Evolutionary conservation across 1,139 yeast genomes (phyloP), one percentile per base, ranked within the genome.

Genomic region (Zygoascus sp.): DNA sequence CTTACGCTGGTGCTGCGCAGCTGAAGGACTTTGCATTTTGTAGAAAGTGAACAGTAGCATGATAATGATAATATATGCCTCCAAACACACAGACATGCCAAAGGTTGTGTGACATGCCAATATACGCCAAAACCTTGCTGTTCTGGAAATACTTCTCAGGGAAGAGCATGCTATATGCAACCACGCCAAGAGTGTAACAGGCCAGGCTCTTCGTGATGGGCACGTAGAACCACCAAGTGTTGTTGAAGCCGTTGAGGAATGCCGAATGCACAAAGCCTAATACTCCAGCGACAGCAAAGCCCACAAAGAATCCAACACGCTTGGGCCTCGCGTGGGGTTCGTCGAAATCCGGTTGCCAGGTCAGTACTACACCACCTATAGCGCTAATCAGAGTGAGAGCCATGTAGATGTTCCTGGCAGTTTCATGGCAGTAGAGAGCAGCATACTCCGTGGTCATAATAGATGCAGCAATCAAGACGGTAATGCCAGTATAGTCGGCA

Each of bases 1-100:
- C 16, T n/a, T n/a, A n/a, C 27, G 39, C 39, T 19, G 23, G 25
- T 35, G 27, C 32, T 40, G 30, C 45, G 41, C 54, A 53, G 44
- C 54, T 51, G 42, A 59, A 68, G 13, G 50, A 55, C 19, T 56
- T 53, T n/a, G 72, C 72, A 47, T 60, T 58, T 55, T 68, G 58
- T 64, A 83, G 81, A 83, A 89, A 82, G 50, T 78, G 81, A 53
- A 87, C 70, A 23, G 88, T 72, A 21, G 94, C 89, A 47, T 72
- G 70, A 64, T 90, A 92, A 65, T 90, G 97, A 32, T 94, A 95
- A 50, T 86, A 68, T 20, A 89, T 80, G 1, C 98, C 98, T 32
- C 85, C 75, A 32, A 92, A 77, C 37, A 92, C 98, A 62, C 86
- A 87, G 15, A 88, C 65, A 66, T 92, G 98, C 98, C 98, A 92